Conservation (phyloP, 495 filamentous ascomycete genomes). For the Penicillium atrosanguineum region DNA sequence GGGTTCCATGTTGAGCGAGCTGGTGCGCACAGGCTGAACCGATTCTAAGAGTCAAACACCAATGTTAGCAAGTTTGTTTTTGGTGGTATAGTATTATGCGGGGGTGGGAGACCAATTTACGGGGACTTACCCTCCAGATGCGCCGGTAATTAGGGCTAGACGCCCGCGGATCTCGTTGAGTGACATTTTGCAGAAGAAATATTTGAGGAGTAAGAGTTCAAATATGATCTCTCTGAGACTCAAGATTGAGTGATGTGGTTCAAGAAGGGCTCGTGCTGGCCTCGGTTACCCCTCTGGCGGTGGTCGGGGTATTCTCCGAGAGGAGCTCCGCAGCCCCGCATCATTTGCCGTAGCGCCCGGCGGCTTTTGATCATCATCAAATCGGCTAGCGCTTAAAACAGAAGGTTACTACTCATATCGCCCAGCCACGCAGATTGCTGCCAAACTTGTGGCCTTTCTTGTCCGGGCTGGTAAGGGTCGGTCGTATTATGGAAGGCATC, state of each 20-base stretch:
- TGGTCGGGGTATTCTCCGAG: slow-evolving; percentile 23
- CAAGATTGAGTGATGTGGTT: slow-evolving; percentile 4
- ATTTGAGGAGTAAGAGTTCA: background rate
- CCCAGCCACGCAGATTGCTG: slow-evolving; percentile 40
- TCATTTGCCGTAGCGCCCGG: slow-evolving; percentile 17
- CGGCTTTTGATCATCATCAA: background rate
- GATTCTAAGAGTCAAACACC: slow-evolving; percentile 39
- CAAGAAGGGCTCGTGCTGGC: slow-evolving; percentile 2
- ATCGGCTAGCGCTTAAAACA: slow-evolving; percentile 27
- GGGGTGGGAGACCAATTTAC: background rate
- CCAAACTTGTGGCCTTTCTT: slow-evolving; percentile 40
- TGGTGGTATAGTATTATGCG: background rate
- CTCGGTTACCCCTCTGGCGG: slow-evolving; percentile 24
- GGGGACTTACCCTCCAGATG: slow-evolving; percentile 58
- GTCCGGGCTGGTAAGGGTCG: slow-evolving; percentile 29
- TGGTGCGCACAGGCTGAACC: slow-evolving; percentile 59
- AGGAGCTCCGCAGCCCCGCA: slow-evolving; percentile 21
- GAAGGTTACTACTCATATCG: slow-evolving; percentile 42
- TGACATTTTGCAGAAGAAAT: slow-evolving; percentile 18
- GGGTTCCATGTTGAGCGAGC: slow-evolving; percentile 50
- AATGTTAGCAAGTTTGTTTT: slow-evolving; percentile 4
- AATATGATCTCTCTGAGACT: background rate
- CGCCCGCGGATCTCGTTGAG: slow-evolving; percentile 56
- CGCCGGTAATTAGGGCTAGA: slow-evolving; percentile 63
- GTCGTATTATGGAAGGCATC: slow-evolving; percentile 36